Evolutionary conservation across 257 asterid genomes (phyloP).

Genomic region (Nicotiana obtusifolia): DNA sequence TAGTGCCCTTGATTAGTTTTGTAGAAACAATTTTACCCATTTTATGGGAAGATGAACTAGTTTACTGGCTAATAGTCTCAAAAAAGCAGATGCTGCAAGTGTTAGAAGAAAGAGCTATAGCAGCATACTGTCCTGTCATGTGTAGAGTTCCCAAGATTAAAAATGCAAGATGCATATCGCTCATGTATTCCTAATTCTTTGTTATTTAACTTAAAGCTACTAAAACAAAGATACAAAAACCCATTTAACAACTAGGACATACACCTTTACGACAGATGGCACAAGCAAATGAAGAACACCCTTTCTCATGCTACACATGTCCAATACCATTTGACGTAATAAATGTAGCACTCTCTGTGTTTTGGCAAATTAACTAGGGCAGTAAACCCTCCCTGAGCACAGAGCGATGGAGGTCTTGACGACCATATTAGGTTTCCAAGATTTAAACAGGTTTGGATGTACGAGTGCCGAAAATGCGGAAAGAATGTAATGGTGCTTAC

Average conservation of each 20-base stretch:
- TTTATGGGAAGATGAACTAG: background rate
- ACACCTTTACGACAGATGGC: background rate
- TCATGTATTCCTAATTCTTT: background rate
- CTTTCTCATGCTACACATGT: background rate
- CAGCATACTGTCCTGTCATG: background rate
- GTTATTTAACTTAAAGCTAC: background rate
- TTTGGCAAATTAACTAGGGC: background rate
- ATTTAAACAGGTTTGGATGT: background rate
- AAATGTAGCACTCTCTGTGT: background rate
- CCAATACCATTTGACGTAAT: background rate
- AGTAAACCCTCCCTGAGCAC: background rate
- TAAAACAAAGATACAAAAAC: background rate
- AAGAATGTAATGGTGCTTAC: background rate
- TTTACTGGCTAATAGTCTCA: background rate
- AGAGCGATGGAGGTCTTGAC: background rate
- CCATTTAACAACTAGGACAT: background rate
- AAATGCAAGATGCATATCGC: background rate
- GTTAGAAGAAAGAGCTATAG: slow-evolving; percentile 2
- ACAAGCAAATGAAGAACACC: background rate
- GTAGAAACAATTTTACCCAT: background rate
- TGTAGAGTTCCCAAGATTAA: background rate
- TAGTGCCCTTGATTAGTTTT: background rate
- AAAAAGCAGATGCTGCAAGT: background rate
- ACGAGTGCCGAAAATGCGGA: background rate
- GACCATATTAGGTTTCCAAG: background rate